Base-by-base conservation (phyloP, 306 rosid genomes). In the Quercus agrifolia region DNA sequence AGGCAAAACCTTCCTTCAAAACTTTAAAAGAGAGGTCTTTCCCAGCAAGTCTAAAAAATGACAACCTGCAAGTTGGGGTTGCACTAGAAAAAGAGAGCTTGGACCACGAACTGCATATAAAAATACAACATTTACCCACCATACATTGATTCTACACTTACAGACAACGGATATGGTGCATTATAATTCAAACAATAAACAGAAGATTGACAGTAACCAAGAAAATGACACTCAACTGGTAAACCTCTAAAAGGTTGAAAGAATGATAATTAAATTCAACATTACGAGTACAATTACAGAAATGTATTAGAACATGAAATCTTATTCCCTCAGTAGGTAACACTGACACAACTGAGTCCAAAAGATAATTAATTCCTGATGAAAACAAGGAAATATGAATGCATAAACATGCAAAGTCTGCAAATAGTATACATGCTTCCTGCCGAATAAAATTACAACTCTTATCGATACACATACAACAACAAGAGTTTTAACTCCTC, bases 371-470 rank as follows among this genome's bases (percentile, higher is more conserved):
- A 81, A 82, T 75, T 80, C 76, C 87, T 73, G 82, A 77, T 38
- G 25, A 75, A 79, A 74, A 78, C 79, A 58, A 74, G 78, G 75
- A 70, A 82, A 75, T 2, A 76, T 73, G 74, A 85, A 80, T 79
- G 72, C 83, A 85, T 75, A 76, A 86, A 70, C 83, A 75, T 75
- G 90, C 85, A 78, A 74, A 75, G 84, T 85, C 88, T 67, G 88
- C 88, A 82, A 87, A 67, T 83, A 80, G 88, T 72, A 52, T 58
- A 75, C 86, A 81, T 11, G 84, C 70, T 59, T 82, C 51, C 64
- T 56, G 82, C 87, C 66, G 51, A 91, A 83, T 77, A 70, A 81
- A 79, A 49, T 71, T 59, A 68, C 81, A 68, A 66, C 56, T 82
- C 87, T 71, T 61, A 76, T n/a, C 80, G 86, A 76, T 74, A 63